Base-by-base conservation (phyloP, 2,329 filamentous ascomycete species). In the Colletotrichum sp. region DNA sequence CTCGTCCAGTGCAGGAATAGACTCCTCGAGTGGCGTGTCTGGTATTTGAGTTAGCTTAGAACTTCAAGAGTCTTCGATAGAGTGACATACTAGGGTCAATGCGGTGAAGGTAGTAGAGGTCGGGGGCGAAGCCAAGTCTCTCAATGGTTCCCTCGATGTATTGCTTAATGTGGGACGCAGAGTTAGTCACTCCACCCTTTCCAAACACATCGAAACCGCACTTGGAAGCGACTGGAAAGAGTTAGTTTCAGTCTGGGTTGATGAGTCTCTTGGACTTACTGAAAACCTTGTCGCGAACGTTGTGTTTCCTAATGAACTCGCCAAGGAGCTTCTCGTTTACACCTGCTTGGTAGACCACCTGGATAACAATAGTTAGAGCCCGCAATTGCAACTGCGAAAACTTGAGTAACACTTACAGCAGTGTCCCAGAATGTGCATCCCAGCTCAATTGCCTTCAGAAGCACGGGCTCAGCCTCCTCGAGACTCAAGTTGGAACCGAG, bases 61-160 rank as follows among this genome's bases (percentile, higher is more conserved):
- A 24, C 67, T 30, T 12, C 16, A 26, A 24, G 3, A 15, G 5
- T 7, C 24, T 69, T 71, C 5, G 21, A 24, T 24, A 28, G 12
- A 21, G 6, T 6, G 3, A 79, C 84, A 9, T 79, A 87, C 86
- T 85, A 1, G 85, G 86, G 66, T 88, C 86, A 43, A 88, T 87
- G 3, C 86, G 81, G 67, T 87, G 85, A 3, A 87, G 81, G 63
- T 87, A 87, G 72, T 88, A 88, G 6, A 87, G 80, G 65, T 88
- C 86, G 8, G 87, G 87, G 0, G 87, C 66, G 60, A 88, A 89
- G 0, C 88, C 87, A 0, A 89, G 83, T 76, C 88, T 80, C 70
- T 88, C 84, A 59, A 88, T 88, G 0, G 87, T 88, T 13, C 87
- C 87, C 5, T 89, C 86, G 30, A 89, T 88, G 74, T 89, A 89